Conservation (phyloP, 495 filamentous ascomycete species). For the Lasiosphaeris hirsuta region DNA sequence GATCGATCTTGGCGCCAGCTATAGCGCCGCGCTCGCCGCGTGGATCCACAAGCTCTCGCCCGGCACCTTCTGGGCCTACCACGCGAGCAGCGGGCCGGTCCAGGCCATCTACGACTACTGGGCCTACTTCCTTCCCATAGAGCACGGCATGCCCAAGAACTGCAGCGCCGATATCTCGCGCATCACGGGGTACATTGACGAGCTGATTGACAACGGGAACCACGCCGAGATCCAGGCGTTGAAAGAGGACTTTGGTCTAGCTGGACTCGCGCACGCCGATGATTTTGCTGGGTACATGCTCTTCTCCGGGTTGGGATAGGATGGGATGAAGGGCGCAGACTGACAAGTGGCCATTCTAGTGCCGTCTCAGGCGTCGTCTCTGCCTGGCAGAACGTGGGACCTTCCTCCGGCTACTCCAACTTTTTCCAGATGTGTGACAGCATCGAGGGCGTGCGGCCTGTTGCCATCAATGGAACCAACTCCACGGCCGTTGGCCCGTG, state of each 20-base stretch:
- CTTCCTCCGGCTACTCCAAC: conserved; percentile 44
- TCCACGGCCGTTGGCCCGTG: background rate
- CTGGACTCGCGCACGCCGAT: conserved; percentile 49
- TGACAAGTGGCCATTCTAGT: too few relatives aligned
- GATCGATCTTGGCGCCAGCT: conserved; percentile 59
- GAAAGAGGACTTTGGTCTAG: conserved; percentile 56
- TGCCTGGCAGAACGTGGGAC: conserved; percentile 52
- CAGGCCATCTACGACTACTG: conserved; percentile 60
- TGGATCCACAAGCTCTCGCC: conserved; percentile 57
- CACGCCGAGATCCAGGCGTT: conserved; percentile 42
- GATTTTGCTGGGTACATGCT: conserved; percentile 51
- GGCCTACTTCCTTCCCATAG: conserved; percentile 60
- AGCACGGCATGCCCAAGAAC: conserved; percentile 58
- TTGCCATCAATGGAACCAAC: background rate
- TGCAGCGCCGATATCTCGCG: conserved; percentile 54
- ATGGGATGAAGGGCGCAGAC: background rate
- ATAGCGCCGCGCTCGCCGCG: conserved; percentile 58
- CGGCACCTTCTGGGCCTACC: conserved; percentile 66
- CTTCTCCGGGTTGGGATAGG: background rate
- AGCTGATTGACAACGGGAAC: conserved; percentile 38
- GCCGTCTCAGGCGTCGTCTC: background rate
- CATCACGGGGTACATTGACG: conserved; percentile 57
- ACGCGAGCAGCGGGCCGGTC: conserved; percentile 59
- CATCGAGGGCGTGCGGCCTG: conserved; percentile 30
- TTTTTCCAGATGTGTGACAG: conserved; percentile 55